phyloP scores from a whole-genome alignment of 2,329 filamentous ascomycete species.

The Cladophialophora carrionii region DNA sequence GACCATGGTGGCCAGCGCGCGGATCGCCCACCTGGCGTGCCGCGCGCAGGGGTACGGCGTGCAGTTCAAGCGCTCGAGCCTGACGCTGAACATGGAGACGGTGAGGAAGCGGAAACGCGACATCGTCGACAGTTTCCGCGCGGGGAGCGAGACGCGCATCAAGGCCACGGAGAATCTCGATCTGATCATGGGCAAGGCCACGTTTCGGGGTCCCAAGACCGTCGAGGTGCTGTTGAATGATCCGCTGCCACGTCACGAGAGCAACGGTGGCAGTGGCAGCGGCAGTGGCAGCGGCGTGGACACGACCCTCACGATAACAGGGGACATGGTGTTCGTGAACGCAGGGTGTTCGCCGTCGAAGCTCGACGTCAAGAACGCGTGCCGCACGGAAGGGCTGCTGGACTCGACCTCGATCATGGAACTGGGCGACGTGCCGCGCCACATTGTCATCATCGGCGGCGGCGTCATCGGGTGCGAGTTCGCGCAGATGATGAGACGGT shows the following conservation, averaged over 20 bases:
- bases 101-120: slow-evolving; percentile 58
- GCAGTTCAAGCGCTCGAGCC: slow-evolving; percentile 38
- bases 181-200: slow-evolving; percentile 52
- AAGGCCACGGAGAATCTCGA: slow-evolving; percentile 46
- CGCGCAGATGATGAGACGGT: slow-evolving; percentile 56
- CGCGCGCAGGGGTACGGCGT: slow-evolving; percentile 55
- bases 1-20: slow-evolving; percentile 59
- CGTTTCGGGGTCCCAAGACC: slow-evolving; percentile 49
- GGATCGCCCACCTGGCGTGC: slow-evolving; percentile 53
- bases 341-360: slow-evolving; percentile 35
- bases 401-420: slow-evolving; percentile 39
- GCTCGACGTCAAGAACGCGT: slow-evolving; percentile 31
- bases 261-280: no score
- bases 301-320: slow-evolving; percentile 42
- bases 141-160: slow-evolving; percentile 53
- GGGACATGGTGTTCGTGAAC: slow-evolving; percentile 40
- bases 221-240: slow-evolving; percentile 43
- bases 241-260: no score
- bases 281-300: slow-evolving; percentile 2
- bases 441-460: slow-evolving; percentile 58
- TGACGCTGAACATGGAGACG: slow-evolving; percentile 53
- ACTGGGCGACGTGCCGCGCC: slow-evolving; percentile 45
- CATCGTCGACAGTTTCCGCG: slow-evolving; percentile 57
- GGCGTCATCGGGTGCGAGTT: slow-evolving; percentile 60
- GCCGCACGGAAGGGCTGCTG: slow-evolving; percentile 32